Base-by-base conservation (phyloP, 495 filamentous ascomycete species). In the Aspergillus bertholletiae region DNA sequence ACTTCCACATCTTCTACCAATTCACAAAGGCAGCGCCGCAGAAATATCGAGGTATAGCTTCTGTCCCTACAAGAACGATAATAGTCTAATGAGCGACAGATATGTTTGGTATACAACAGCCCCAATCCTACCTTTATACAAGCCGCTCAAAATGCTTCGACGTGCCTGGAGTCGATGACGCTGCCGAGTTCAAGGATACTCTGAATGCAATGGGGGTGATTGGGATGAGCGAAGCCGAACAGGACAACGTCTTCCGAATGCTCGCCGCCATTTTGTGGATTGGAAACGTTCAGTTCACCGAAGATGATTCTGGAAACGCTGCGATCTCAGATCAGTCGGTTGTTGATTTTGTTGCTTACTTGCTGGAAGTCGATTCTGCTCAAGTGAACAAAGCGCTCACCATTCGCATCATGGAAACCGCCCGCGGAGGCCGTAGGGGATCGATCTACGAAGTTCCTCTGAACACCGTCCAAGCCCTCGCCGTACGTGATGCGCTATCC, bases 1-100 rank as follows among this genome's bases (percentile, higher is more conserved):
- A 96, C 69, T 99, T 99, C 74, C 95, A 99, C 70, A 97, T 99
- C 61, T 97, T 99, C 69, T 99, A 99, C 71, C 95, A 99, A 68
- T 96, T 96, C 71, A 87, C 95, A 20, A 99, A 99, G 68, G 92
- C 88, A 1, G 95, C 94, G 13, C 87, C 91, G 9, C 80, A 88
- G 62, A 85, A 88, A 43, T 95, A 97, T 69, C 78, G 92, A 67
- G 80, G 82, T 84, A 73, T 51, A 67, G 32, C 23, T 28, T 30
- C 11, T 40, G 24, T 34, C 18, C 39, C 37, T 35, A 23, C 40
- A 0, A 15, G 7, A 18, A 13, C 32, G 28, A 32, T 13, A 9
- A n/a, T 12, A 32, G 18, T 47, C 60, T 68, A 55, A 70, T 26
- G 2, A 18, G n/a, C n/a, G n/a, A 5, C 44, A 71, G 84, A 92